Percentiles rank a stretch among this genome's conserved stretches.
These are phyloP conservation scores for Geotrichum carabidarum DNA, from an alignment of 1,139 yeast species.

Conservation along the genomic window DNA sequence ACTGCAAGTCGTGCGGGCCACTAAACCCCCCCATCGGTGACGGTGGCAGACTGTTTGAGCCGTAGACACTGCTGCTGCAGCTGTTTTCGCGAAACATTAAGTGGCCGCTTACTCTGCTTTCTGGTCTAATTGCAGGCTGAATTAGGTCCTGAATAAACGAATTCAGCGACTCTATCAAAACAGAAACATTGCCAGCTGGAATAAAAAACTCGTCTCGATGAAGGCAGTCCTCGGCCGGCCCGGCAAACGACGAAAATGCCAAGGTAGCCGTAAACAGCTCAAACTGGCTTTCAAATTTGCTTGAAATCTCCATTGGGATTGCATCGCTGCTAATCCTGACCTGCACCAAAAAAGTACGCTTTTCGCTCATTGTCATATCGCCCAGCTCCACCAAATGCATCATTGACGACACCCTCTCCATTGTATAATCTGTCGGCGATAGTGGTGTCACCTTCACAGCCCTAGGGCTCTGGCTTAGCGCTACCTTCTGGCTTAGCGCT, in stretches of 20 bases:
- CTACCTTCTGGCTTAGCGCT: background rate
- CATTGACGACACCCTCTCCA: background rate
- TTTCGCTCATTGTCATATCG: conserved; percentile 24
- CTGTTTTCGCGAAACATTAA: background rate
- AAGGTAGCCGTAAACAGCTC: conserved; percentile 13
- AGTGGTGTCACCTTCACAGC: background rate
- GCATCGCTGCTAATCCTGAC: conserved; percentile 16
- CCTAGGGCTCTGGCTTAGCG: background rate
- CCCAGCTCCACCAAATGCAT: conserved; percentile 23
- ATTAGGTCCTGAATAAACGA: conserved; percentile 12
- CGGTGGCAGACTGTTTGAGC: conserved; percentile 15
- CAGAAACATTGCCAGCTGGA: conserved; percentile 14
- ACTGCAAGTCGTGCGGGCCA: background rate
- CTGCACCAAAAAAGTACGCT: conserved; percentile 24
- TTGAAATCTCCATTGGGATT: conserved; percentile 2
- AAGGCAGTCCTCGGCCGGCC: conserved; percentile 13
- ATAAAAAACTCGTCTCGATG: conserved; percentile 15
- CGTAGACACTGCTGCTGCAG: conserved; percentile 18
- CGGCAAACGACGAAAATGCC: conserved; percentile 17
- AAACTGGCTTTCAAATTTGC: background rate
- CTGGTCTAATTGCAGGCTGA: conserved; percentile 1
- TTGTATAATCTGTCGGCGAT: conserved; percentile 3
- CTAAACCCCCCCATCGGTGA: background rate
- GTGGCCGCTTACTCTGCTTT: background rate
- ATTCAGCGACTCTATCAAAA: conserved; percentile 13